Percentiles rank a stretch among this genome's conserved stretches.
Evolutionary conservation across 352 stramenopile genomes (phyloP).

Genomic region (Elongisporangium senticosum): DNA sequence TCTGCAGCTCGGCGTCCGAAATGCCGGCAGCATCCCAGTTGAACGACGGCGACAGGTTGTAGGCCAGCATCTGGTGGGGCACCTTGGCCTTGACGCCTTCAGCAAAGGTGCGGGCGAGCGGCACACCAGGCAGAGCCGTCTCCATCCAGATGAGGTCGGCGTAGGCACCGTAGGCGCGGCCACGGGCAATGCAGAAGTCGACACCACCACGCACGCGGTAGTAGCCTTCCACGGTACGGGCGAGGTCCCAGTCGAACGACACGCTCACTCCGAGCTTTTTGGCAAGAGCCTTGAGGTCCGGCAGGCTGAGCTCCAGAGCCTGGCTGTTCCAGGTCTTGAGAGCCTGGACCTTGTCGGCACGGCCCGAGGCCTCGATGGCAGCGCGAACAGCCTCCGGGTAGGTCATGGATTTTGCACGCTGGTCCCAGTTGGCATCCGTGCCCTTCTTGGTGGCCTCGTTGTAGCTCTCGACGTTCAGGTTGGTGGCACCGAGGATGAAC

Average conservation of each 20-base stretch:
- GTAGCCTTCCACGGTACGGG: constrained; percentile 96
- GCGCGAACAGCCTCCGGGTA: constrained; percentile 93
- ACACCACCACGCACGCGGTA: constrained; percentile 95
- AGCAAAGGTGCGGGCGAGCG: constrained; percentile 92
- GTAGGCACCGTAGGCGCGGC: constrained; percentile 92
- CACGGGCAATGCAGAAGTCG: constrained; percentile 96
- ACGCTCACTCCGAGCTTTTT: constrained; percentile 75
- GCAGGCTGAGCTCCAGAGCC: constrained; percentile 67
- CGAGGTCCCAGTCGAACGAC: constrained; percentile 95
- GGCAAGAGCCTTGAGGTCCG: constrained; percentile 72
- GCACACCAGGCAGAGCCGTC: constrained; percentile 92
- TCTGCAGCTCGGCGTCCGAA: constrained; percentile 90
- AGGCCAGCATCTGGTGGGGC: constrained; percentile 97
- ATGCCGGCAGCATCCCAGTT: constrained; percentile 98
- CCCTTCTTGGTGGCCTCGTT: constrained; percentile 67
- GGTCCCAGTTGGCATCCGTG: constrained; percentile 84
- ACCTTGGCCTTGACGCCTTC: constrained; percentile 89
- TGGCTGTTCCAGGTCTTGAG: constrained; percentile 82
- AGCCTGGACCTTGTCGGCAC: constrained; percentile 43
- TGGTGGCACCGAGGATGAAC: constrained; percentile 96
- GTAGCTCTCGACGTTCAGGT: constrained; percentile 84
- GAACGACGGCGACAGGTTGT: constrained; percentile 98
- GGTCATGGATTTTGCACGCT: constrained; percentile 91
- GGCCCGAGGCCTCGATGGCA: constrained; percentile 57
- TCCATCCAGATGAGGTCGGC: constrained; percentile 99